phyloP scores from a whole-genome alignment of 225 moss, liverwort and hornwort species.

The Marchantia polymorpha region DNA sequence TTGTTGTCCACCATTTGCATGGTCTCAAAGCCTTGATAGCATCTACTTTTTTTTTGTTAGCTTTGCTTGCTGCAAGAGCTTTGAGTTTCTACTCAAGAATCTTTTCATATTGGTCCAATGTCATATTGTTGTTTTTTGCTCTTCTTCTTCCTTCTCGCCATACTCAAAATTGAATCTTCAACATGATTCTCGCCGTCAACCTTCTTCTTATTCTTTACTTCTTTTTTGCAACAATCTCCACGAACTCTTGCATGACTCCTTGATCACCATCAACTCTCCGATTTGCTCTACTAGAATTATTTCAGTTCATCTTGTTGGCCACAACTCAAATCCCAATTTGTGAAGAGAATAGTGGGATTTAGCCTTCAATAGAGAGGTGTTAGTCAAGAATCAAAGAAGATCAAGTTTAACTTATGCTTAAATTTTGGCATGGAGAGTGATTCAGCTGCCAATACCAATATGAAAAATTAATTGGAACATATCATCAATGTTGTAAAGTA shows the following conservation, averaged over 20 bases:
- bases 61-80: slow-evolving; percentile 51
- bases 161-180: slow-evolving; percentile 36
- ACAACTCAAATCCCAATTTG: slow-evolving; percentile 36
- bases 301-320: slow-evolving; percentile 78
- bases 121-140: slow-evolving; percentile 69
- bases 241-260: slow-evolving; percentile 39
- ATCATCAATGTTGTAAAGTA: too few species aligned
- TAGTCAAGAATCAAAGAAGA: too few species aligned
- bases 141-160: slow-evolving; percentile 34
- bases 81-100: slow-evolving; percentile 86
- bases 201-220: slow-evolving; percentile 47
- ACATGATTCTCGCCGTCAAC: slow-evolving; percentile 32
- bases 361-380: too few species aligned
- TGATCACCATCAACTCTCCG: slow-evolving; percentile 83
- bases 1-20: slow-evolving; percentile 95
- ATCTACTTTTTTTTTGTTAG: slow-evolving; percentile 74
- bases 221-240: slow-evolving; percentile 27
- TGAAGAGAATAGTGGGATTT: too few species aligned
- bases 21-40: slow-evolving; percentile 74
- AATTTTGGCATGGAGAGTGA: too few species aligned
- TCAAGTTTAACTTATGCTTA: too few species aligned
- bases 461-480: too few species aligned
- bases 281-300: slow-evolving; percentile 84
- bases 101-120: slow-evolving; percentile 89
- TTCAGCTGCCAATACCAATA: too few species aligned